Evolutionary conservation across 163 green algal species (phyloP), one percentile per base, ranked within the genome.

Genomic region (Scenedesmus sp.): DNA sequence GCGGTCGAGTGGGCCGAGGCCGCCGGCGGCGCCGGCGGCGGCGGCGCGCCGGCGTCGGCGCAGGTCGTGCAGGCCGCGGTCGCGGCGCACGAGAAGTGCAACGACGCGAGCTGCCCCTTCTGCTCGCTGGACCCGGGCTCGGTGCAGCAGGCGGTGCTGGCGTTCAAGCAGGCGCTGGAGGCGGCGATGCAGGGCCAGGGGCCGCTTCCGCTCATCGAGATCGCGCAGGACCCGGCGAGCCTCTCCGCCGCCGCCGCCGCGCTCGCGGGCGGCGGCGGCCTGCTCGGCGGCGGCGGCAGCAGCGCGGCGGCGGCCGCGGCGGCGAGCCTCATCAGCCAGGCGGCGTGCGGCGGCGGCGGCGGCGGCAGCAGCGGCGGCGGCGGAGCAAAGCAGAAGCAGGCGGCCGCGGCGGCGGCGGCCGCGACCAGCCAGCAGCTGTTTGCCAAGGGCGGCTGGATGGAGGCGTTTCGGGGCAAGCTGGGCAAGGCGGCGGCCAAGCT

Each of bases 21-120:
- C n/a, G n/a, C n/a, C n/a, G n/a, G n/a, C n/a, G 36, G 31, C 45
- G 69, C 66, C 58, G 54, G 36, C 11, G 24, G 39, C 9, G 69
- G 53, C 5, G 48, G 28, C 15, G 53, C 54, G 0, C 31, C 56
- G 4, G 26, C 50, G 17, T 69, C 39, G 17, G 69, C 69, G 22
- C 69, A 77, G 39, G 69, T 77, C n/a, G 69, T 77, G 39, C 69
- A 77, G 58, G 69, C 69, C 5, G 69, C 69, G 13, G 54, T 77
- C 14, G 69, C 69, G 56, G 69, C 69, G n/a, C 69, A 77, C 44
- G 69, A 77, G 51, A 77, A 77, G 54, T 77, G 69, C 69, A 77
- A 56, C 28, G 69, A 77, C 39, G 66, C 57, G 36, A 77, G 69
- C 69, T 77, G 69, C 54, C 69, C 69, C 0, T 77, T 77, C 42